Base-by-base conservation (phyloP, 164 flowering plant genomes). In the Echeveria elegans region DNA sequence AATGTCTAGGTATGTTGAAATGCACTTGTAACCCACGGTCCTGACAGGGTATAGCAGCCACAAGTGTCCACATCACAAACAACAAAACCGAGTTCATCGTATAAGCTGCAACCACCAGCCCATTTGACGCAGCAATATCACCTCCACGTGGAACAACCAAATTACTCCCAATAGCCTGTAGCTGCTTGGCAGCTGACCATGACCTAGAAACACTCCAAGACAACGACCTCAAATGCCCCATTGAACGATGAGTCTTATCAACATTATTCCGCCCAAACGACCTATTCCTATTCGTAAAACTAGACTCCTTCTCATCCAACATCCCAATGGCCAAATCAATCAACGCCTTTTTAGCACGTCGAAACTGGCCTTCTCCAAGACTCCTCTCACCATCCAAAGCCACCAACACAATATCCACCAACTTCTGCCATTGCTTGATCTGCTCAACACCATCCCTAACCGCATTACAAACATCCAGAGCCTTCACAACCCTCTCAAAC, bases 1-100 rank as follows among this genome's bases (percentile, higher is more conserved):
- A 88, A 8, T 88, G 83, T 71, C 89, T 77, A 1, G 97, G 84
- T 9, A 80, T 65, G 8, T 82, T 71, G 68, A 91, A 88, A 68
- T 91, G 95, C 0, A 75, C 81, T 59, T 89, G 96, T 29, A 94
- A 82, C 2, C 98, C 96, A 1, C 97, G 80, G 67, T 94, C 97
- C 72, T 94, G 98, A 71, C 98, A 94, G 5, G 98, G 98, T 26
- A 89, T 91, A 1, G 98, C 96, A 4, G 98, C 97, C 43, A 94
- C 97, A 1, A 94, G 80, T 3, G 88, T 81, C 98, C 97, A 91
- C 92, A 83, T 86, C 56, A 85, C 92, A 63, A 90, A 86, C 69
- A 83, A 63, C 45, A 90, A 73, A 21, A 94, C 77, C 12, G 81
- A 79, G 56, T 71, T 85, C 95, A 90, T 89, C 0, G 93, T 82